Evolutionary conservation across 768 basidiomycete genomes (phyloP).

Genomic region (Collybiopsis confluens): DNA sequence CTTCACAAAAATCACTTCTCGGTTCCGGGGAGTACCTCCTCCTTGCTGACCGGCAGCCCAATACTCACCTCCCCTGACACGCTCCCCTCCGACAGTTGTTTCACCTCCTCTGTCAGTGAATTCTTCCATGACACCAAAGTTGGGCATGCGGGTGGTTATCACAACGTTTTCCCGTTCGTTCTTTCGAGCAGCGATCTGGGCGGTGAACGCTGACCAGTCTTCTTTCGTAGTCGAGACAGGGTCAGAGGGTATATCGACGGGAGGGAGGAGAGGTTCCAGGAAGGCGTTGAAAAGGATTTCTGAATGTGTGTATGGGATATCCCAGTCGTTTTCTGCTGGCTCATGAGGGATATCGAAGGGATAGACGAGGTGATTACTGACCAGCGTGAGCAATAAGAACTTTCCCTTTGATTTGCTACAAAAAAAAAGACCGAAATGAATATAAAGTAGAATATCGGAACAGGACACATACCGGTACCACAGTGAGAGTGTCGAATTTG

Average conservation of each 20-base stretch:
- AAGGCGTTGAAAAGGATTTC: constrained; percentile 63
- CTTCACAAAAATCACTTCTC: constrained; percentile 54
- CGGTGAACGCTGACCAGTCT: constrained; percentile 41
- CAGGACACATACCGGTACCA: constrained; percentile 46
- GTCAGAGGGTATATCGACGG: constrained; percentile 31
- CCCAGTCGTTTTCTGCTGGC: constrained; percentile 51
- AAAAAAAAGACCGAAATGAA: constrained; percentile 1
- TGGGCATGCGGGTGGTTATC: constrained; percentile 35
- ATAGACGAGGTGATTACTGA: constrained; percentile 7
- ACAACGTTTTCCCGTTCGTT: constrained; percentile 42
- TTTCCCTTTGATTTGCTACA: constrained; percentile 61
- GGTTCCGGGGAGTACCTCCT: background rate
- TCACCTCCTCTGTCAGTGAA: constrained; percentile 33
- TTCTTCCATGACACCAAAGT: constrained; percentile 50
- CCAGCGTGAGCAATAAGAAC: constrained; percentile 72
- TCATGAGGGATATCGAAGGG: background rate
- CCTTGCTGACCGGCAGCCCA: constrained; percentile 1
- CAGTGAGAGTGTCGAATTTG: constrained; percentile 58
- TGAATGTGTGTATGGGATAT: constrained; percentile 72
- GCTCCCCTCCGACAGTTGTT: constrained; percentile 10
- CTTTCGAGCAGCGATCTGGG: constrained; percentile 35
- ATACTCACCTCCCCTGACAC: background rate
- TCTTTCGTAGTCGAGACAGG: constrained; percentile 27
- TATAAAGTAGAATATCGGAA: background rate
- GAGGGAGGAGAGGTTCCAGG: constrained; percentile 58